Conservation (phyloP, 768 basidiomycete genomes). For the Hygrophoropsis aurantiaca region DNA sequence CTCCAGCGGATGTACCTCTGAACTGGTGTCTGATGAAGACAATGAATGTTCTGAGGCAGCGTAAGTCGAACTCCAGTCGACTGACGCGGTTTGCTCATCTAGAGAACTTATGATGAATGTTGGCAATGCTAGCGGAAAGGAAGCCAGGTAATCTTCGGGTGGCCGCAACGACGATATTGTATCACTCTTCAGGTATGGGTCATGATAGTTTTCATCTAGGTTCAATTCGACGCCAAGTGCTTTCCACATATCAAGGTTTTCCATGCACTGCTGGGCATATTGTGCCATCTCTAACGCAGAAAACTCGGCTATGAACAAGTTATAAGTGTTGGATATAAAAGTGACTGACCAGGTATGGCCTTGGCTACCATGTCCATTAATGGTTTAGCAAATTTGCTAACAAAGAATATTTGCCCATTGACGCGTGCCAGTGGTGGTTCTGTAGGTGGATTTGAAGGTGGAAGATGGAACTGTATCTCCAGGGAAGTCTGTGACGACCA, state of each 20-base stretch:
- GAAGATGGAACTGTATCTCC: conserved; percentile 75
- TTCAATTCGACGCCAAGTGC: conserved; percentile 43
- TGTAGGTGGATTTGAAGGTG: conserved; percentile 49
- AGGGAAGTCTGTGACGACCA: conserved; percentile 90
- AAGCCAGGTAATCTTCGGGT: conserved; percentile 47
- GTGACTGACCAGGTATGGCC: conserved; percentile 67
- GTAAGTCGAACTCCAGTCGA: conserved; percentile 24
- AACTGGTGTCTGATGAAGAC: conserved; percentile 26
- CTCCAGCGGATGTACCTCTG: conserved; percentile 13
- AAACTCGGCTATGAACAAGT: background rate
- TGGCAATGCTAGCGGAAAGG: conserved; percentile 60
- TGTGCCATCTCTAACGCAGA: conserved; percentile 55
- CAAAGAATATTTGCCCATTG: conserved; percentile 86
- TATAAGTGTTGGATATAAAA: background rate
- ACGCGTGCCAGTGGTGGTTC: conserved; percentile 65
- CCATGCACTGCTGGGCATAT: conserved; percentile 66
- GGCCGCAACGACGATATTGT: conserved; percentile 28
- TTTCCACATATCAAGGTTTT: conserved; percentile 73
- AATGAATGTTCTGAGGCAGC: conserved; percentile 26
- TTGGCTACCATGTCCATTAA: conserved; percentile 73
- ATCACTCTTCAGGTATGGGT: conserved; percentile 9
- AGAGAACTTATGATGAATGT: conserved; percentile 30
- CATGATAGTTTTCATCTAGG: conserved; percentile 13
- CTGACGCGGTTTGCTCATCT: conserved; percentile 20
- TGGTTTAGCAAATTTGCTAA: conserved; percentile 78